Evolutionary conservation across 495 filamentous ascomycete genomes (phyloP).

Genomic region (Talaromyces wortmannii): DNA sequence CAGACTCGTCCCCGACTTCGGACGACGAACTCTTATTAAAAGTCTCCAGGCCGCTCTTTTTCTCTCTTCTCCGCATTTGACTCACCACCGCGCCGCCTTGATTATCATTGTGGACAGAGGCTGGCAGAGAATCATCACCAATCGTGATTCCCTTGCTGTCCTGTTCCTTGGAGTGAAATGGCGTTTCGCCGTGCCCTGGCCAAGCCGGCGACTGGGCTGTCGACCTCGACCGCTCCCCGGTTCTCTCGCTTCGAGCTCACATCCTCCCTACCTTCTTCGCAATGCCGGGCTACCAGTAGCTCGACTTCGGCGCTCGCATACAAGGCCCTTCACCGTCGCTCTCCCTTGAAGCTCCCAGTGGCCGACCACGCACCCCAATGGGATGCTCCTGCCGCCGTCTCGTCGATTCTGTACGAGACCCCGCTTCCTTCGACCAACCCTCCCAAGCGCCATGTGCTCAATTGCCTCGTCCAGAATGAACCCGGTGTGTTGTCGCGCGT

Average conservation of each 20-base stretch:
- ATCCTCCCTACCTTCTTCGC: background rate
- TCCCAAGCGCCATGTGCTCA: slow-evolving; percentile 89
- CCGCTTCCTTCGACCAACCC: slow-evolving; percentile 75
- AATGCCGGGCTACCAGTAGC: slow-evolving; percentile 33
- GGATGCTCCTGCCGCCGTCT: slow-evolving; percentile 93
- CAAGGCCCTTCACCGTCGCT: slow-evolving; percentile 91
- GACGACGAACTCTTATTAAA: background rate
- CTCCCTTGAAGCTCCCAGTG: slow-evolving; percentile 72
- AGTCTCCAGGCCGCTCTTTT: background rate
- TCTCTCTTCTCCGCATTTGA: background rate
- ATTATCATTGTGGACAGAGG: background rate
- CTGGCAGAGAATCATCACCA: background rate
- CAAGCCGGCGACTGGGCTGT: slow-evolving; percentile 25
- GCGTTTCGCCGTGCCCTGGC: slow-evolving; percentile 42
- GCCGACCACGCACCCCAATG: slow-evolving; percentile 69
- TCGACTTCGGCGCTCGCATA: slow-evolving; percentile 94
- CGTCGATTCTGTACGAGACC: slow-evolving; percentile 97
- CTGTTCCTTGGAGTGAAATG: slow-evolving; percentile 18
- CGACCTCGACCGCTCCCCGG: slow-evolving; percentile 24
- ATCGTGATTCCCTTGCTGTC: background rate
- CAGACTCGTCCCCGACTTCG: background rate
- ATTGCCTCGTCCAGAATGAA: slow-evolving; percentile 98
- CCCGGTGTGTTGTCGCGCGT: slow-evolving; percentile 94
- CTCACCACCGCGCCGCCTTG: background rate
- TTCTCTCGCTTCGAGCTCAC: slow-evolving; percentile 25